Evolutionary conservation across 2,329 filamentous ascomycete species (phyloP).

Genomic region (Botryotinia globosa): DNA sequence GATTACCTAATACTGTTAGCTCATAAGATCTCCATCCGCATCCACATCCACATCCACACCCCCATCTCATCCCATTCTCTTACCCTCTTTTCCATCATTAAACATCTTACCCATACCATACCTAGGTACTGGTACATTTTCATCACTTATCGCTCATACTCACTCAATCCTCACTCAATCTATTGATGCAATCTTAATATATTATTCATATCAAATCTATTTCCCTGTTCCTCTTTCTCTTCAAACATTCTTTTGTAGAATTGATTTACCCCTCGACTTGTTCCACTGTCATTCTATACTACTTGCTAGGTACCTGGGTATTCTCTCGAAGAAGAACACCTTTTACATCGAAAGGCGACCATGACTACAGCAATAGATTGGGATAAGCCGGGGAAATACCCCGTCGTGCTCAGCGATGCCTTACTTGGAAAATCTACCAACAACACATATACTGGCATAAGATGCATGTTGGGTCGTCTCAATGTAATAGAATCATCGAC

Average conservation of each 20-base stretch:
- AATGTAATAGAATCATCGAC: not conserved
- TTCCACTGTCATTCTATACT: not conserved
- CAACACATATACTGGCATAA: constrained; percentile 58
- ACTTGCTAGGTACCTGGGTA: not conserved
- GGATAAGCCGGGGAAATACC: constrained; percentile 59
- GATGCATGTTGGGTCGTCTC: constrained; percentile 47
- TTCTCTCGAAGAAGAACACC: not conserved
- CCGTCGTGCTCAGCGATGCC: constrained; percentile 61
- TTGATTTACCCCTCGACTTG: not conserved
- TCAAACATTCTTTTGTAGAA: not conserved
- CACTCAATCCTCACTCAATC: not conserved
- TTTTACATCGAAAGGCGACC: not conserved
- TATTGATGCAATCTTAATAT: not conserved
- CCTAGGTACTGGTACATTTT: not conserved
- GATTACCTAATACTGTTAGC: not conserved
- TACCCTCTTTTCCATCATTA: not conserved
- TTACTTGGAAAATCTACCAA: constrained; percentile 55
- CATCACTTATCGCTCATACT: not conserved
- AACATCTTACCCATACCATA: not conserved
- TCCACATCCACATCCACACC: not conserved
- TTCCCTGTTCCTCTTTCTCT: not conserved
- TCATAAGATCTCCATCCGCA: not conserved
- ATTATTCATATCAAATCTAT: not conserved
- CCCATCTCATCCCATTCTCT: not conserved
- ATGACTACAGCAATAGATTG: constrained; percentile 49